phyloP scores from a whole-genome alignment of 2,329 filamentous ascomycete species.

The Penicillium sp. region DNA sequence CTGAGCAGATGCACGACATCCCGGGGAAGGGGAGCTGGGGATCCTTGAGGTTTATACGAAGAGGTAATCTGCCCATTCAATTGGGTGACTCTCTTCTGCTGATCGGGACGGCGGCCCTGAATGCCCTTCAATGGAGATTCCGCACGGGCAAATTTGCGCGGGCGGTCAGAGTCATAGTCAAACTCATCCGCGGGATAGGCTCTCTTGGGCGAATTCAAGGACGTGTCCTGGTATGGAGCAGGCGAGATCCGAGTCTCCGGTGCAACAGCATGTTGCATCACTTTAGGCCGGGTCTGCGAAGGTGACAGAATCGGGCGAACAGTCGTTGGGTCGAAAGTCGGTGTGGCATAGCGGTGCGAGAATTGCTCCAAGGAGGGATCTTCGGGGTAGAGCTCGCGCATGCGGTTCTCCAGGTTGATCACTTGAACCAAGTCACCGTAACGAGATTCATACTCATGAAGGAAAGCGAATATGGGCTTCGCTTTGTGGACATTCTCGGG shows the following conservation, averaged over 20 bases:
- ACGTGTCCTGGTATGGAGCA: conserved; percentile 36
- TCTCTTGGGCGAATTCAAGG: conserved; percentile 53
- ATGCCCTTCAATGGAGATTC: conserved; percentile 91
- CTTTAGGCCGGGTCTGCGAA: conserved; percentile 71
- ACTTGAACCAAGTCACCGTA: conserved; percentile 93
- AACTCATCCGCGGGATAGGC: conserved; percentile 68
- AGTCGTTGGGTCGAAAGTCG: conserved; percentile 77
- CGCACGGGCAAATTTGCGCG: conserved; percentile 84
- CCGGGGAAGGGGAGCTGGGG: conserved; percentile 70
- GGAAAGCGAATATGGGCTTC: conserved; percentile 84
- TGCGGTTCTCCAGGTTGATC: conserved; percentile 84
- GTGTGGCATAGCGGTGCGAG: conserved; percentile 70
- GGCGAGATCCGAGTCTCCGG: conserved; percentile 36
- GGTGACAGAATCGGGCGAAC: conserved; percentile 84
- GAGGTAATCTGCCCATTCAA: conserved; percentile 31
- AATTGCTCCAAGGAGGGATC: conserved; percentile 78
- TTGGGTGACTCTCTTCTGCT: conserved; percentile 59
- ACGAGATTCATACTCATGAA: conserved; percentile 92
- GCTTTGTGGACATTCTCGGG: conserved; percentile 72
- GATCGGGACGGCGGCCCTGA: conserved; percentile 79
- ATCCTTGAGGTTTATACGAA: conserved; percentile 54
- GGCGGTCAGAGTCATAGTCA: conserved; percentile 69
- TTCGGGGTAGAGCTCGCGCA: conserved; percentile 90
- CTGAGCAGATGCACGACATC: conserved; percentile 64
- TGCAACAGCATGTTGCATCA: conserved; percentile 34